Evolutionary conservation across 768 basidiomycete genomes (phyloP), one percentile per base, ranked within the genome.

Genomic region (Arthromyces matolae): DNA sequence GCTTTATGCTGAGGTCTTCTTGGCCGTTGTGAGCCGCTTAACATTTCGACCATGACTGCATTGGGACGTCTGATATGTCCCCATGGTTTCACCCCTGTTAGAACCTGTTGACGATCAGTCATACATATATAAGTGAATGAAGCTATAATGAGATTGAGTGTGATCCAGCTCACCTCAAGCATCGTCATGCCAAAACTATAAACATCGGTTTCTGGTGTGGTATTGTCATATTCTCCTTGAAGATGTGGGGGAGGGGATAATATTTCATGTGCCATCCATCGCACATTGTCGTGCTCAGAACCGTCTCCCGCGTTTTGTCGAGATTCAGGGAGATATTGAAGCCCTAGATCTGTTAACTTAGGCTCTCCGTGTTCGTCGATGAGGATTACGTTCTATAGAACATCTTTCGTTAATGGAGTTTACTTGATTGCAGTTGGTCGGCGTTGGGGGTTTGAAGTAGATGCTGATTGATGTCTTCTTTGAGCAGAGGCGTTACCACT

Each of bases 251-350:
- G 38, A 10, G 49, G 50, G 20, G 31, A 53, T 46, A 62, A n/a
- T 1, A 57, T 9, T 44, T 64, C 64, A 5, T 61, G 64, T 12
- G 64, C 61, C 43, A 53, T 48, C 63, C 64, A 63, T 3, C 60
- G 49, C 6, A 47, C 16, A n/a, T 41, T 14, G 16, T 50, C 43
- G 8, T 42, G 27, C 36, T 50, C 33, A 18, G 28, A 49, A 27
- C 37, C 42, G 4, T 25, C 39, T 10, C 51, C 41, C n/a, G 49
- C 29, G 13, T 46, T 19, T 20, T 44, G 50, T 24, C 32, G 23
- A 16, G 48, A 14, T 13, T 42, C 42, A 16, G 50, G 53, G 27
- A 61, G 36, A 29, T 38, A 40, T 16, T 45, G 34, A 25, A 60
- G 16, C 19, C 61, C 48, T 23, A 58, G 31, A 50, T 67, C 64